phyloP scores from a whole-genome alignment of 2,329 filamentous ascomycete genomes.

The Grosmannia penicillata region DNA sequence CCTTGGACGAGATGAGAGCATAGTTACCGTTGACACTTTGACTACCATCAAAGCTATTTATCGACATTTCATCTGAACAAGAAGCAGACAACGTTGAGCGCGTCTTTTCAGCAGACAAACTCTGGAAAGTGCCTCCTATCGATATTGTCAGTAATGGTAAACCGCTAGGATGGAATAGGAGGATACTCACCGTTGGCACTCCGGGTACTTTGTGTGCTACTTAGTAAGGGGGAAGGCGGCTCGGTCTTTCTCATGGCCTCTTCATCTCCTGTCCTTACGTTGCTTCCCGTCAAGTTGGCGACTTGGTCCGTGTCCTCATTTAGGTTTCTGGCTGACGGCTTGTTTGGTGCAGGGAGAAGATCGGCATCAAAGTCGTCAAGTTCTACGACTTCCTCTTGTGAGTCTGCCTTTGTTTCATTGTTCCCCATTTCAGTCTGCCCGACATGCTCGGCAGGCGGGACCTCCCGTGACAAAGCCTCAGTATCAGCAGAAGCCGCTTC shows the following conservation, averaged over 20 bases:
- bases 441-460: background rate
- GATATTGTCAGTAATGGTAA: no score
- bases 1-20: background rate
- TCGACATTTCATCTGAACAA: no score
- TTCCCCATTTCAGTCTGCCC: background rate
- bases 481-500: background rate
- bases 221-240: no score
- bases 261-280: background rate
- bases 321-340: background rate
- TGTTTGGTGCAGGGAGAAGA: background rate
- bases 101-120: no score
- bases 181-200: no score
- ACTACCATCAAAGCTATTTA: no score
- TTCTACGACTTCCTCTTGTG: background rate
- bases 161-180: no score
- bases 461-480: background rate
- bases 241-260: background rate
- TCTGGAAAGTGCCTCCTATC: no score
- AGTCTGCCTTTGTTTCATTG: background rate
- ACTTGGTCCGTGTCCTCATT: background rate
- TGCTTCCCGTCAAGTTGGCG: background rate
- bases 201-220: no score
- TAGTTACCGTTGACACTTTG: background rate
- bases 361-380: background rate
- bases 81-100: no score